Evolutionary conservation across 768 basidiomycete species (phyloP).

Genomic region (Trametes cingulata): DNA sequence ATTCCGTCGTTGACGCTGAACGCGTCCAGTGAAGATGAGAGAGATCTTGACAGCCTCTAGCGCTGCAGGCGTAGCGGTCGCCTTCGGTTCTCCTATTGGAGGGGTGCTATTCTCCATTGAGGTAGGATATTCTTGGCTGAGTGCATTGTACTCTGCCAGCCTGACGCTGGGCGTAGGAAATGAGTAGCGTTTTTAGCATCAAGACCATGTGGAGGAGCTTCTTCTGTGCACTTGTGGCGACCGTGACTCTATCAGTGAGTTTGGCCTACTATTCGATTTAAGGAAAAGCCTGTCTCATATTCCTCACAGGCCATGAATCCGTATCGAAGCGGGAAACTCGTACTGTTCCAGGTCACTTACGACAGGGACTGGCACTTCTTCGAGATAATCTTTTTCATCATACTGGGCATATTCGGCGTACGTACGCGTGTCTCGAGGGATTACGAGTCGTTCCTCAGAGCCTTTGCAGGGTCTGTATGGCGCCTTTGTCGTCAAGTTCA

Average conservation of each 20-base stretch:
- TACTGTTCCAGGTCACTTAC: constrained; percentile 97
- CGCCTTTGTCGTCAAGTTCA: constrained; percentile 95
- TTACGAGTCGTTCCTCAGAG: background rate
- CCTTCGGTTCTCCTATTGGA: constrained; percentile 97
- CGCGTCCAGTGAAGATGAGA: constrained; percentile 61
- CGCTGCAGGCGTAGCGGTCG: constrained; percentile 97
- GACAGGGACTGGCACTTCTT: constrained; percentile 99
- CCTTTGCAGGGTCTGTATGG: constrained; percentile 85
- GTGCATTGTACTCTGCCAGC: background rate
- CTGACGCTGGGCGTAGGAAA: constrained; percentile 63
- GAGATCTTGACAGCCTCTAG: constrained; percentile 95
- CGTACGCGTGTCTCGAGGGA: constrained; percentile 25
- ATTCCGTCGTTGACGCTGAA: constrained; percentile 30
- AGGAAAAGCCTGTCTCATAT: background rate
- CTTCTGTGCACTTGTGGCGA: constrained; percentile 95
- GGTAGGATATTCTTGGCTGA: constrained; percentile 40
- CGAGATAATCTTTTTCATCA: constrained; percentile 94
- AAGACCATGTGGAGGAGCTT: constrained; percentile 99
- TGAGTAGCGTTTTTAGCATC: constrained; percentile 96
- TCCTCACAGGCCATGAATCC: constrained; percentile 71
- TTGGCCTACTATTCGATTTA: background rate
- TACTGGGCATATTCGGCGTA: constrained; percentile 95
- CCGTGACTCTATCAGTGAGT: constrained; percentile 91
- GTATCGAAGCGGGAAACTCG: constrained; percentile 95
- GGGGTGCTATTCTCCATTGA: constrained; percentile 98